Percentiles rank a stretch among this genome's conserved stretches.
These are phyloP conservation scores for Vararia minispora DNA, from an alignment of 768 basidiomycete genomes.

Conservation along the genomic window DNA sequence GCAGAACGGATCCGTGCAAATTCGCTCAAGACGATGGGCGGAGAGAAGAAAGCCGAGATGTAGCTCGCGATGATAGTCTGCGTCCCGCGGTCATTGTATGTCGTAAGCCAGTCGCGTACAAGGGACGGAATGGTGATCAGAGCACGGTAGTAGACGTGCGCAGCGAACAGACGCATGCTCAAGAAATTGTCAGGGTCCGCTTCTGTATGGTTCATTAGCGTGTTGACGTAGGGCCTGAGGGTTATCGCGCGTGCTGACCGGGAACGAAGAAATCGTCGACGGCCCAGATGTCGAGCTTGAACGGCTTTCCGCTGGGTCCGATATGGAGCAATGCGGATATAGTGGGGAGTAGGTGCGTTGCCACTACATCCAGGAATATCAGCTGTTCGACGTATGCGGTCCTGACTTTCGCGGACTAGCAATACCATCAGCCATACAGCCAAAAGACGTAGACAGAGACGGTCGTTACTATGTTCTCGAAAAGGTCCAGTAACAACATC, in stretches of 20 bases:
- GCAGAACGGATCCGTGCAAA: conserved; percentile 60
- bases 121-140: conserved; percentile 77
- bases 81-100: conserved; percentile 83
- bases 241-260: conserved; percentile 30
- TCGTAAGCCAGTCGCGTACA: conserved; percentile 75
- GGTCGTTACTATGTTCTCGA: conserved; percentile 64
- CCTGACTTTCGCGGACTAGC: conserved; percentile 79
- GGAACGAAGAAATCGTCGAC: conserved; percentile 77
- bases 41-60: conserved; percentile 80
- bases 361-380: conserved; percentile 55
- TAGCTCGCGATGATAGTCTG: conserved; percentile 65
- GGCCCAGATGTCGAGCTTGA: conserved; percentile 79
- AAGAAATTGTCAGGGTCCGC: conserved; percentile 41
- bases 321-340: conserved; percentile 59
- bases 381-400: conserved; percentile 81
- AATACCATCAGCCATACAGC: conserved; percentile 1
- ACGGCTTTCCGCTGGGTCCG: conserved; percentile 46
- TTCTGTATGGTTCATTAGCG: conserved; percentile 18
- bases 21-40: conserved; percentile 76
- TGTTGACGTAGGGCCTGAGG: neutral
- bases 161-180: conserved; percentile 58
- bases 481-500: conserved; percentile 85
- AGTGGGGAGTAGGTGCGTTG: conserved; percentile 54
- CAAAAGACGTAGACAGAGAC: neutral
- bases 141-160: conserved; percentile 84